A percentile compares a stretch with the other conserved stretches of the same genome.
These are phyloP conservation scores for Collariella sp. DNA, from an alignment of 495 filamentous ascomycete genomes.

Conservation along the genomic window DNA sequence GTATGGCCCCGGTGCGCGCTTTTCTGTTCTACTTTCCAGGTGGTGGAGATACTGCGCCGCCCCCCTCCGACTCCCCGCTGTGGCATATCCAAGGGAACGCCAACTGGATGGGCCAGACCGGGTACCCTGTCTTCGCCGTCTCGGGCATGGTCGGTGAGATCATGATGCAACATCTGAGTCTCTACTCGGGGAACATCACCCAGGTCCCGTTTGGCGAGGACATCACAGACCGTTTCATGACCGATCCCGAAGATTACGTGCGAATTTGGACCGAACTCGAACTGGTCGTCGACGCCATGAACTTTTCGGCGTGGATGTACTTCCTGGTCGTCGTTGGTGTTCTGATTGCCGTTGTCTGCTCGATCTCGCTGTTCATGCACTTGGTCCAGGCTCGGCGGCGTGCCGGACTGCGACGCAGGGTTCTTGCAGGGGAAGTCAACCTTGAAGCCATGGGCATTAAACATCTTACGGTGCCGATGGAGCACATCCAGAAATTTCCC, in stretches of 20 bases:
- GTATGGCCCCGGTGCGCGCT: conserved; percentile 46
- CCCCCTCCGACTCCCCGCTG: conserved; percentile 42
- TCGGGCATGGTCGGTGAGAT: conserved; percentile 53
- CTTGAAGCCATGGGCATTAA: conserved; percentile 74
- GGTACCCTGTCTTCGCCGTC: conserved; percentile 79
- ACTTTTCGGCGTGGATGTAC: conserved; percentile 70
- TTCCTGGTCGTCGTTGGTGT: conserved; percentile 71
- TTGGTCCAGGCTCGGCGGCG: conserved; percentile 60
- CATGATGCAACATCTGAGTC: conserved; percentile 62
- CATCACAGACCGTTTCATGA: conserved; percentile 51
- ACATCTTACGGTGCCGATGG: conserved; percentile 57
- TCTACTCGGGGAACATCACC: conserved; percentile 65
- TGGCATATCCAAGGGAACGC: conserved; percentile 62
- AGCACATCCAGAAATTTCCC: conserved; percentile 61
- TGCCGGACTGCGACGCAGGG: conserved; percentile 53
- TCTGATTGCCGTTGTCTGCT: conserved; percentile 53
- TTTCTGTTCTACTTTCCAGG: conserved; percentile 70
- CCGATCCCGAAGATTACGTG: conserved; percentile 52
- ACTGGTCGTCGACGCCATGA: conserved; percentile 29
- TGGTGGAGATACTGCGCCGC: conserved; percentile 50
- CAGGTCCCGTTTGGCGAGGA: conserved; percentile 48
- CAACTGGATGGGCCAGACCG: conserved; percentile 53
- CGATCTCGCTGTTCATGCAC: conserved; percentile 65
- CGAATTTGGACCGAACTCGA: conserved; percentile 42
- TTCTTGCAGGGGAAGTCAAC: conserved; percentile 68